Evolutionary conservation across 2,329 filamentous ascomycete species (phyloP).

Genomic region (Talaromyces sp.): DNA sequence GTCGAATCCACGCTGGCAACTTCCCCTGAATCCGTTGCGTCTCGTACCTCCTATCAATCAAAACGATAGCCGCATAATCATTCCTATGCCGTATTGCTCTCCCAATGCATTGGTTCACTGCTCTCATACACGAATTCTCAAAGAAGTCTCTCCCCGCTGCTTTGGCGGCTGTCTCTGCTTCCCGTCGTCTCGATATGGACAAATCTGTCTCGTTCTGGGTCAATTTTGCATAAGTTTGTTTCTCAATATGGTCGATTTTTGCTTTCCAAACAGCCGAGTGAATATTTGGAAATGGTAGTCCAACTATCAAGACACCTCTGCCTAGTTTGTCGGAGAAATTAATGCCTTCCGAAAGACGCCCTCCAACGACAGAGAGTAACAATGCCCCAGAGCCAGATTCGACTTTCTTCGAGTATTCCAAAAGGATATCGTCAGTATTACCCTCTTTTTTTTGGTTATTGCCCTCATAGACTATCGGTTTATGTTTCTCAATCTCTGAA

Average conservation of each 20-base stretch:
- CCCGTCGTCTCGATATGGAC: conserved; percentile 23
- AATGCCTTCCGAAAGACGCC: conserved; percentile 94
- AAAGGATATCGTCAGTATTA: conserved; percentile 64
- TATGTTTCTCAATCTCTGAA: conserved; percentile 32
- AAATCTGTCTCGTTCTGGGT: neutral
- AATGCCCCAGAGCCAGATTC: conserved; percentile 64
- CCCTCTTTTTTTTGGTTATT: conserved; percentile 36
- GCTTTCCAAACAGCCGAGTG: conserved; percentile 89
- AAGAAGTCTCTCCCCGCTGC: conserved; percentile 71
- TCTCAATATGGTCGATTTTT: conserved; percentile 81
- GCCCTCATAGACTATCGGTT: conserved; percentile 53
- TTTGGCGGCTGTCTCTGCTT: conserved; percentile 33
- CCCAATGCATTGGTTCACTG: conserved; percentile 95
- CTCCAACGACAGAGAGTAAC: conserved; percentile 85
- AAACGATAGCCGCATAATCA: conserved; percentile 86
- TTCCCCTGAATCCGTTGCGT: conserved; percentile 70
- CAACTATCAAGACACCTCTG: conserved; percentile 85
- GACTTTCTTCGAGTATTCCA: conserved; percentile 69
- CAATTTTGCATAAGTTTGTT: conserved; percentile 44
- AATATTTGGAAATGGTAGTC: conserved; percentile 88
- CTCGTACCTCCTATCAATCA: conserved; percentile 79
- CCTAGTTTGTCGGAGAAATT: conserved; percentile 93
- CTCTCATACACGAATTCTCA: conserved; percentile 93
- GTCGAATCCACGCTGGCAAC: conserved; percentile 83
- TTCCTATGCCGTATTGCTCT: conserved; percentile 81